Conservation (phyloP, 139 green algal species). For the Dunaliella sp. region DNA sequence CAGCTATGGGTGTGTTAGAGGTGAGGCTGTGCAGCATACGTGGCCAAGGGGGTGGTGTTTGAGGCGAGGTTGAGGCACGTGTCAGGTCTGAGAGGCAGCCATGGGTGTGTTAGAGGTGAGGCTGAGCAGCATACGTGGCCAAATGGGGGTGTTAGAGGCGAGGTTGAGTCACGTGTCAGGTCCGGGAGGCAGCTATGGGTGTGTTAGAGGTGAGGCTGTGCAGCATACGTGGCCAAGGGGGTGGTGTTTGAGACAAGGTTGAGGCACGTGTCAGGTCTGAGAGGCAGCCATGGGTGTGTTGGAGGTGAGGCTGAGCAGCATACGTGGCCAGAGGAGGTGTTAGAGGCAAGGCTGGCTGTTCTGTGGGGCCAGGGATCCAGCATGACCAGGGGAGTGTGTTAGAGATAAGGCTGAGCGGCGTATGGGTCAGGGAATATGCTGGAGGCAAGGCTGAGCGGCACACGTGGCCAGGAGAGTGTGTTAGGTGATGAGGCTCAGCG, state of each 20-base stretch:
- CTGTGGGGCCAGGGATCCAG: background rate
- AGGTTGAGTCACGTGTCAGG: slow-evolving; percentile 75
- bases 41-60: background rate
- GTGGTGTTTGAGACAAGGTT: background rate
- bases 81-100: background rate
- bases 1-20: background rate
- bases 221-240: background rate
- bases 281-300: background rate
- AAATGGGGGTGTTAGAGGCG: background rate
- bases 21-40: background rate
- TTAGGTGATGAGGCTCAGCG: background rate
- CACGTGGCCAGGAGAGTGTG: background rate
- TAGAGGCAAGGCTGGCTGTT: background rate
- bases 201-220: slow-evolving; percentile 20
- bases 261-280: background rate
- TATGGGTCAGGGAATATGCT: background rate
- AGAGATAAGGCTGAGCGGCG: background rate
- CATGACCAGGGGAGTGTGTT: background rate
- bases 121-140: background rate
- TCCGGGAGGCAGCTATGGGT: slow-evolving; percentile 85
- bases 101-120: background rate
- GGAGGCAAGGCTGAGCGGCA: background rate
- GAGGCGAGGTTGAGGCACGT: background rate
- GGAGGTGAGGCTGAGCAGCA: background rate
- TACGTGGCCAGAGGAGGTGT: background rate